Percentiles rank a stretch among this genome's conserved stretches.
Evolutionary conservation across 768 basidiomycete genomes (phyloP).

Genomic region (Phaffia australis): DNA sequence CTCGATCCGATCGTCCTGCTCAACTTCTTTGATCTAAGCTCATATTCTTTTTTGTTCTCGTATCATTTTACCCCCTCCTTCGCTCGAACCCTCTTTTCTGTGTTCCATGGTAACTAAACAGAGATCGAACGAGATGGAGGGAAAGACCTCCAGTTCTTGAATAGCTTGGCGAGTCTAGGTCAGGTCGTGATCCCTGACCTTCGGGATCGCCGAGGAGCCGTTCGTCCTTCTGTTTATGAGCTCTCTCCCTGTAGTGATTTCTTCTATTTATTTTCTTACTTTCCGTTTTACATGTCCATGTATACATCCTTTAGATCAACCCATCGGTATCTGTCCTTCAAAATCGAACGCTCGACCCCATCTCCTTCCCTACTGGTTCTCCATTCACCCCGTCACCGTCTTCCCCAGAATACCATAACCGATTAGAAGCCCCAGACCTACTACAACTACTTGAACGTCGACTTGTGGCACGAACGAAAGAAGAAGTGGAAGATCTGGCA

Average conservation of each 20-base stretch:
- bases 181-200: slow-evolving; percentile 4
- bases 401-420: background rate
- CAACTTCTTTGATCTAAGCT: background rate
- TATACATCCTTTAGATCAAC: background rate
- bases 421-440: background rate
- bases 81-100: background rate
- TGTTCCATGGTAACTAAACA: background rate
- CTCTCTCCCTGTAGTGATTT: background rate
- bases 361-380: slow-evolving; percentile 8
- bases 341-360: background rate
- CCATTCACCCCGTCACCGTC: background rate
- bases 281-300: background rate
- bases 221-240: too few species aligned
- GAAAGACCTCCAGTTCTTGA: slow-evolving; percentile 1
- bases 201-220: too few species aligned
- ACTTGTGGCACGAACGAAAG: background rate
- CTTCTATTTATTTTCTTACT: background rate
- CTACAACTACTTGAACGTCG: background rate
- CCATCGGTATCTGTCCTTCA: background rate
- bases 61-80: too few species aligned
- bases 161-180: background rate
- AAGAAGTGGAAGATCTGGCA: background rate
- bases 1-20: background rate
- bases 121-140: slow-evolving; percentile 7
- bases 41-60: background rate